Percentiles rank a stretch among this genome's conserved stretches.
Evolutionary conservation across 306 rosid species (phyloP).

Genomic region (Prunus campanulata): DNA sequence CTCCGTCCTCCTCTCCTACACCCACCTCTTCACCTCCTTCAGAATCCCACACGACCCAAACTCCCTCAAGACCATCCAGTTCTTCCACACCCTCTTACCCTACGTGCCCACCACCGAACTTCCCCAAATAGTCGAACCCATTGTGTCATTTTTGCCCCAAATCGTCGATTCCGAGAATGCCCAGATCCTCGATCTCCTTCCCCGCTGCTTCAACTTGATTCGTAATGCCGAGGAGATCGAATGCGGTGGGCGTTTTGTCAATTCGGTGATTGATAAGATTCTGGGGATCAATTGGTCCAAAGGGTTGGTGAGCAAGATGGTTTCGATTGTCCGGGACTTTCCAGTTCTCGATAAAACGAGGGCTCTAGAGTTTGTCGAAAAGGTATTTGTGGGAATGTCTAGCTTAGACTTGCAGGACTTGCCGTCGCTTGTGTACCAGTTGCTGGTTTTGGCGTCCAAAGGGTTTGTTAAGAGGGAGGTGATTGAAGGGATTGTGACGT

Average conservation of each 20-base stretch:
- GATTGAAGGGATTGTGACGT: conserved; percentile 36
- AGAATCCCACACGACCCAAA: conserved; percentile 33
- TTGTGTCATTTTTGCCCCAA: conserved; percentile 22
- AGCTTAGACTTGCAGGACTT: conserved; percentile 40
- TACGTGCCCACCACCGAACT: conserved; percentile 9
- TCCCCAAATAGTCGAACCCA: conserved; percentile 17
- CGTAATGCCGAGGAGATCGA: conserved; percentile 11
- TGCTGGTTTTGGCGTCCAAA: conserved; percentile 34
- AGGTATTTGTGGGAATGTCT: conserved; percentile 28
- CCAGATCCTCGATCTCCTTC: conserved; percentile 42
- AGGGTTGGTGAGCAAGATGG: conserved; percentile 38
- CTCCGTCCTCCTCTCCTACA: conserved; percentile 36
- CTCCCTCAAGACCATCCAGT: conserved; percentile 36
- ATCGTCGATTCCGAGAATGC: conserved; percentile 24
- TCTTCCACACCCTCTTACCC: conserved; percentile 26
- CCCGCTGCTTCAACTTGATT: conserved; percentile 23
- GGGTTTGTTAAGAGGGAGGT: conserved; percentile 43
- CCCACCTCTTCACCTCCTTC: conserved; percentile 23
- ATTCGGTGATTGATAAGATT: conserved; percentile 19
- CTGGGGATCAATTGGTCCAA: conserved; percentile 32
- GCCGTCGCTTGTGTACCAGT: conserved; percentile 44
- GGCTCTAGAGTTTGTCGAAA: conserved; percentile 34
- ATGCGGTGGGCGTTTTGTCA: not conserved
- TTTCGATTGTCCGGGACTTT: conserved; percentile 32
- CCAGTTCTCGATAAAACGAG: conserved; percentile 20